Base-by-base conservation (phyloP, 768 basidiomycete genomes). In the Podaxis sp. region DNA sequence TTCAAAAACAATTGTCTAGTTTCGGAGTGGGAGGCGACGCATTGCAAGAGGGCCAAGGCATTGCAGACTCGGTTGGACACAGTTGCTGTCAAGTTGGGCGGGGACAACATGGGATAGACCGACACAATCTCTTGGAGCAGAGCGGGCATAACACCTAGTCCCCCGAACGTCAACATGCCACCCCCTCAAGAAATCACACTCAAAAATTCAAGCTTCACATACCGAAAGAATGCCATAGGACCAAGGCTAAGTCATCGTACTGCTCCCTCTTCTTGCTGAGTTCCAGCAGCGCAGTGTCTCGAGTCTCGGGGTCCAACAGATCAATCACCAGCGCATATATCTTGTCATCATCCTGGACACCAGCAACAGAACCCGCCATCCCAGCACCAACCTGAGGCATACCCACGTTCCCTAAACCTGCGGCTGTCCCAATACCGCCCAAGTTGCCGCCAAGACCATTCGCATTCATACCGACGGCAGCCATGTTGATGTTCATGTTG, bases 181-280 rank as follows among this genome's bases (percentile, higher is more conserved):
- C 4, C 11, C 30, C 28, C 48, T 38, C 8, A 15, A 52, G 39
- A 44, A 24, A 36, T 13, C 28, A 28, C 49, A 24, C 3, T 28
- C 3, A 11, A 28, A 61, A 58, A 11, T 2, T 52, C 19, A 73
- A 79, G 12, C 9, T 3, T 40, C 33, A 67, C 79, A 62, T 67
- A 96, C 96, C 96, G 70, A 98, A 99, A 2, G 95, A 95, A 70
- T 99, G 96, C 97, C 97, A 99, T 6, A 99, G 82, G 26, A 99
- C 93, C 48, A 99, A 84, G 1, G 97, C 97, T 52, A 99, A 87
- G 76, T 99, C 96, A 73, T 99, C 97, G 72, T 96, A 99, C 76
- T 99, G 96, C 77, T 99, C 97, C 66, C 97, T 82, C 81, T 98
- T 99, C 84, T 99, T 99, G 79, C 94, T 96, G 70, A 99, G 81